Evolutionary conservation across 2,329 filamentous ascomycete species (phyloP).

Genomic region (Diaporthe ampelina): DNA sequence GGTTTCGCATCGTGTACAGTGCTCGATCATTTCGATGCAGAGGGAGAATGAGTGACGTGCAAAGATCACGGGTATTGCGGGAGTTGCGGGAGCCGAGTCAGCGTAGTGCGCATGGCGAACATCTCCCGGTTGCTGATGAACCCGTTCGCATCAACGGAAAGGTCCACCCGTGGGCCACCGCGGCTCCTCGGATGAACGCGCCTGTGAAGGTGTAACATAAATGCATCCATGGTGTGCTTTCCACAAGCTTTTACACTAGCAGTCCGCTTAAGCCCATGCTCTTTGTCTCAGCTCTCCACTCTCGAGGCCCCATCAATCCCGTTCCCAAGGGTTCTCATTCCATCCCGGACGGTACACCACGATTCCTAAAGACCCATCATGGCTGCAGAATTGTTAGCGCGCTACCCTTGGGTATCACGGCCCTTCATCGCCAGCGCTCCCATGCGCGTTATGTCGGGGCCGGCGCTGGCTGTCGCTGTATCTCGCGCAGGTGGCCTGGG

Average conservation of each 20-base stretch:
- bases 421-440: conserved; percentile 75
- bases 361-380: conserved; percentile 24
- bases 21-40: not conserved
- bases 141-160: not conserved
- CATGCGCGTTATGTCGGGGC: conserved; percentile 75
- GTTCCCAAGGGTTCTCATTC: too few species aligned
- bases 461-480: conserved; percentile 71
- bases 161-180: not conserved
- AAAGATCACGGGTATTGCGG: conserved; percentile 18
- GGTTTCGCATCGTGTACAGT: not conserved
- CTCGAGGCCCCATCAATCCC: not conserved
- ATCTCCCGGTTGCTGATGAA: not conserved
- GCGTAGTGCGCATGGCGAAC: not conserved
- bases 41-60: not conserved
- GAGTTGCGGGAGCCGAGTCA: conserved; percentile 13
- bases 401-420: conserved; percentile 66
- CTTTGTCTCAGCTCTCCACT: not conserved
- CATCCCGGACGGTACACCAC: not conserved
- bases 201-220: not conserved
- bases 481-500: conserved; percentile 80
- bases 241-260: too few species aligned
- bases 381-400: conserved; percentile 24
- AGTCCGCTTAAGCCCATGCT: not conserved
- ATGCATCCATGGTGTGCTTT: not conserved
- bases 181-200: not conserved